These are phyloP conservation scores for Paramecium biaurelia DNA, from an alignment of 73 alveolate species.

Conservation along the genomic window DNA sequence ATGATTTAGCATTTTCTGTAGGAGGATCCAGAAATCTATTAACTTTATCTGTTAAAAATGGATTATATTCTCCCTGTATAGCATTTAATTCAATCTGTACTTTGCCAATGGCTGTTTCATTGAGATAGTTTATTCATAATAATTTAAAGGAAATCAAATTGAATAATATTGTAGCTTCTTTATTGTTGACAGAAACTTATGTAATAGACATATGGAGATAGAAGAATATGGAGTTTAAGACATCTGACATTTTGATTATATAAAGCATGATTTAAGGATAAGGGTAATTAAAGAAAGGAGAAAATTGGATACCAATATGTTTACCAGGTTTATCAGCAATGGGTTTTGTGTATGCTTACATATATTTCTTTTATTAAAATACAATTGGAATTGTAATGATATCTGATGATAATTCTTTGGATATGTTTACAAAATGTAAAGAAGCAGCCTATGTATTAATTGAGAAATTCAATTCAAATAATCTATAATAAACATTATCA, in stretches of 20 bases:
- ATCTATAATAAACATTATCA: background rate
- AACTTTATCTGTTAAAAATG: slow-evolving; percentile 50
- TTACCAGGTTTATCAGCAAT: slow-evolving; percentile 83
- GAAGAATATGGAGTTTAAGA: slow-evolving; percentile 67
- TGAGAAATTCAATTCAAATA: background rate
- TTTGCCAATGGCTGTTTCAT: slow-evolving; percentile 28
- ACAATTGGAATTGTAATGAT: slow-evolving; percentile 72
- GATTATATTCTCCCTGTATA: slow-evolving; percentile 56
- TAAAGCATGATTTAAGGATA: slow-evolving; percentile 66
- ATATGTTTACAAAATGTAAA: slow-evolving; percentile 47
- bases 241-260: slow-evolving; percentile 71
- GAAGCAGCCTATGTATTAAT: slow-evolving; percentile 42
- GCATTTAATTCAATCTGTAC: slow-evolving; percentile 31
- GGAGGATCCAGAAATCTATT: slow-evolving; percentile 53
- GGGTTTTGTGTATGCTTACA: slow-evolving; percentile 77
- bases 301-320: slow-evolving; percentile 82
- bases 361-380: slow-evolving; percentile 67
- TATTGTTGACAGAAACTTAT: slow-evolving; percentile 68
- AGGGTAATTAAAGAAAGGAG: slow-evolving; percentile 71
- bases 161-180: slow-evolving; percentile 57
- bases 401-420: slow-evolving; percentile 64
- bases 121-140: slow-evolving; percentile 28
- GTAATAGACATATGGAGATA: slow-evolving; percentile 75
- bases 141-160: slow-evolving; percentile 46
- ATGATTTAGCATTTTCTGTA: slow-evolving; percentile 37